Conservation (phyloP, 1,139 yeast genomes). For the Pichia sp. region DNA sequence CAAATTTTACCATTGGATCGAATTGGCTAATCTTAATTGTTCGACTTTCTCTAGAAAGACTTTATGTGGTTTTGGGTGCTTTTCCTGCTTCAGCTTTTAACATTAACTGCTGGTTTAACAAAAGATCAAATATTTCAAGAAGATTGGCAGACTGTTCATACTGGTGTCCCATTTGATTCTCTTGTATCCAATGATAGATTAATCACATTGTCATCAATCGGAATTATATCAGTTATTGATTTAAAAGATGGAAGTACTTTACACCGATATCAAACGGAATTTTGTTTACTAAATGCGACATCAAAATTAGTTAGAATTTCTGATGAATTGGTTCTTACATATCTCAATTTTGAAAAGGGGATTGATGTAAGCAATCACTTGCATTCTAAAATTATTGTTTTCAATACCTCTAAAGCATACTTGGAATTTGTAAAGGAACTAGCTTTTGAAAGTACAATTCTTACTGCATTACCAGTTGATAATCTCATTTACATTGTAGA, state of each 20-base stretch:
- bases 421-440: background rate
- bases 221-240: slow-evolving; percentile 27
- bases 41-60: no score
- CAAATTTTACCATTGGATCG: no score
- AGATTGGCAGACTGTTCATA: slow-evolving; percentile 33
- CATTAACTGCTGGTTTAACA: slow-evolving; percentile 6
- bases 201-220: slow-evolving; percentile 24
- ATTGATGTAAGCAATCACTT: no score
- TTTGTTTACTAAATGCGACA: background rate
- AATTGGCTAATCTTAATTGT: no score
- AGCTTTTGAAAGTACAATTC: background rate
- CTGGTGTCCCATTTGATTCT: slow-evolving; percentile 27
- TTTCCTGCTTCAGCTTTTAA: background rate
- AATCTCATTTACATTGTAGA: slow-evolving; percentile 2
- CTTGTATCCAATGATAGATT: slow-evolving; percentile 17
- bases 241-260: slow-evolving; percentile 24
- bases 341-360: slow-evolving; percentile 8
- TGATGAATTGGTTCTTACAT: slow-evolving; percentile 1
- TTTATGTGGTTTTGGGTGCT: background rate
- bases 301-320: slow-evolving; percentile 2
- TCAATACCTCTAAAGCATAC: background rate
- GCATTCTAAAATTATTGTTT: slow-evolving; percentile 3
- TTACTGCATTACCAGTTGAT: background rate
- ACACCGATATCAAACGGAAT: slow-evolving; percentile 27
- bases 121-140: slow-evolving; percentile 31